Evolutionary conservation across 805 yeast genomes (phyloP), one percentile per base, ranked within the genome.

Genomic region (Metschnikowia gelsemii): DNA sequence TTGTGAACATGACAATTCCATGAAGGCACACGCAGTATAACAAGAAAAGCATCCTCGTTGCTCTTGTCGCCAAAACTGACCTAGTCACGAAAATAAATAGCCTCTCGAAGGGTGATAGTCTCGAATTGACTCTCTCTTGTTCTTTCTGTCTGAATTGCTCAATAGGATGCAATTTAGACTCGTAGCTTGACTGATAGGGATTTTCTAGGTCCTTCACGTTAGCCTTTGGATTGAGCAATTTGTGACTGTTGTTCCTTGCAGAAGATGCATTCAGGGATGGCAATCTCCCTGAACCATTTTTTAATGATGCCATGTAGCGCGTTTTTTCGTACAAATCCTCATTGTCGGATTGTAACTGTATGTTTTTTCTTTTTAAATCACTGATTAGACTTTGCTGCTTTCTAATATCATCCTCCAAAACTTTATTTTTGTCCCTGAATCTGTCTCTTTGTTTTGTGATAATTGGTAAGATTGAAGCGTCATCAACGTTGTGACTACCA

Each of bases 381-480:
- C 68, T 72, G 20, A 83, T 71, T 28, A 72, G 70, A 16, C 65
- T 59, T 38, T 70, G 70, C 47, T 76, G 79, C 50, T 76, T 78
- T 59, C 85, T 80, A 27, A 82, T 55, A 54, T 88, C 95, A 42
- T 84, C 84, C 60, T 91, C 98, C 40, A 93, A 72, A 58, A 87
- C 96, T 43, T 76, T 78, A 55, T 84, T 87, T 40, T 88, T 75
- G n/a, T 78, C 75, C 54, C 95, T 80, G 70, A 90, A 89, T 48
- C 99, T 72, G 62, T 91, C 99, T 60, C 99, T 80, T 66, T 91
- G 99, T 57, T 91, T 90, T 11, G 96, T 89, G 21, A 93, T 79
- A 39, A 91, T 88, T 1, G 95, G 95, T 37, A 91, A 63, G 21
- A 90, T 78, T 3, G 80, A 75, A 9, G 70, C 56, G 38, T 76